Evolutionary conservation across 805 yeast genomes (phyloP), one percentile per base, ranked within the genome.

Genomic region (Cyberlindnera petersonii): DNA sequence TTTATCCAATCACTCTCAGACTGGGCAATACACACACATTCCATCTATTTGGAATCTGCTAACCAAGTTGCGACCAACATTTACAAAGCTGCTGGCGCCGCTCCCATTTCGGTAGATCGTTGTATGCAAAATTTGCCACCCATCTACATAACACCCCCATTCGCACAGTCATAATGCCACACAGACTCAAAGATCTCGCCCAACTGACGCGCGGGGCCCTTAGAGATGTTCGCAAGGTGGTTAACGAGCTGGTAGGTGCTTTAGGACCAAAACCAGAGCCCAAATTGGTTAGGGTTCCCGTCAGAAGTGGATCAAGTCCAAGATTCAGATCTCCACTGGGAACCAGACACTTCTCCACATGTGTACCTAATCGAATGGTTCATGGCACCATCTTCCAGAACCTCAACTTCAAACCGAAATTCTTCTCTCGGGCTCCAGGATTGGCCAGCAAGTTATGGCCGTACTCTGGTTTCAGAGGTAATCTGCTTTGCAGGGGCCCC

Each of bases 141-240:
- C 35, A 9, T 11, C 9, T 18, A 5, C 23, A n/a, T 13, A 16
- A 34, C 14, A 15, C 30, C n/a, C n/a, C n/a, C 9, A 16, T 22
- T 11, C 21, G 30, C 28, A 19, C 18, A 9, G 27, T 24, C 6
- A 61, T 63, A 67, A 58, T 58, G 50, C 63, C 62, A 24, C 52
- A 56, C 33, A 49, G 52, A 39, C 43, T 72, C 33, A 66, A 66
- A 55, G 72, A 73, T 55, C 61, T 74, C 51, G 60, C 72, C 24
- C 60, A 72, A 42, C 62, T 65, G 43, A 63, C 75, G 13, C 63
- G 71, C 35, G 67, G 64, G 49, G 64, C 77, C 16, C 69, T 74
- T 24, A 61, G 68, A 46, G 72, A 70, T 40, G 60, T 71, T 42
- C 67, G 70, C 42, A 68, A 68, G 52, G 66, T 69, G 21, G 61